Evolutionary conservation across 805 yeast species (phyloP).

Genomic region (Groenewaldozyma tartarivorans): DNA sequence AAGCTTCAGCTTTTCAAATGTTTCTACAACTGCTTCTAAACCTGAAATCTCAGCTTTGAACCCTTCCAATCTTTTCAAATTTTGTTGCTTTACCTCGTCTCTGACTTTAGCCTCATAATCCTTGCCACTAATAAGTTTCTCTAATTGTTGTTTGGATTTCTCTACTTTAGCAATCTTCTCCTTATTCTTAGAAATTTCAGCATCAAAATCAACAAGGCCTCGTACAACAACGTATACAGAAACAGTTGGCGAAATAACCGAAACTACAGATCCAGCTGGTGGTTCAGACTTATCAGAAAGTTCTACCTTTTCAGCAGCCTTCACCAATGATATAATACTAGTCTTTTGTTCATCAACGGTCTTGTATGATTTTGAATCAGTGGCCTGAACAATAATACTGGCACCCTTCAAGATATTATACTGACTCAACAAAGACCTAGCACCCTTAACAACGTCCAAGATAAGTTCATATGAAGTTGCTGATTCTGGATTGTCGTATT

Average conservation of each 20-base stretch:
- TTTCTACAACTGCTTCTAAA: constrained; percentile 72
- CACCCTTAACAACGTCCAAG: constrained; percentile 77
- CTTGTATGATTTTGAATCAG: constrained; percentile 36
- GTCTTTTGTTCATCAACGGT: constrained; percentile 64
- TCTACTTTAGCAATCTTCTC: constrained; percentile 63
- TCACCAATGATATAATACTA: constrained; percentile 84
- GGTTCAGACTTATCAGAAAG: constrained; percentile 50
- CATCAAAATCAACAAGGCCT: constrained; percentile 89
- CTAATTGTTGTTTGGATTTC: constrained; percentile 50
- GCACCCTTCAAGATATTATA: constrained; percentile 84
- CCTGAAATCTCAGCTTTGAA: constrained; percentile 83
- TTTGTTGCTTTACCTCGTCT: constrained; percentile 69
- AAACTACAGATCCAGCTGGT: constrained; percentile 86
- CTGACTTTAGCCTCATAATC: constrained; percentile 86
- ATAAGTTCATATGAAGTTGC: constrained; percentile 73
- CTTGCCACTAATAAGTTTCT: constrained; percentile 57
- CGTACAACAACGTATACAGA: constrained; percentile 85
- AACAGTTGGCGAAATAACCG: constrained; percentile 69
- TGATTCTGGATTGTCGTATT: constrained; percentile 56
- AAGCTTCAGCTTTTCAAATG: constrained; percentile 70
- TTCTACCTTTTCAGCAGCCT: constrained; percentile 70
- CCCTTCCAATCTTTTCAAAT: constrained; percentile 56
- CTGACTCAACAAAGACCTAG: constrained; percentile 87
- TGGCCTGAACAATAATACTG: constrained; percentile 71
- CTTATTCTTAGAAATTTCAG: constrained; percentile 75